Evolutionary conservation across 345 rosid species (phyloP).

Genomic region (Aquilaria sinensis): DNA sequence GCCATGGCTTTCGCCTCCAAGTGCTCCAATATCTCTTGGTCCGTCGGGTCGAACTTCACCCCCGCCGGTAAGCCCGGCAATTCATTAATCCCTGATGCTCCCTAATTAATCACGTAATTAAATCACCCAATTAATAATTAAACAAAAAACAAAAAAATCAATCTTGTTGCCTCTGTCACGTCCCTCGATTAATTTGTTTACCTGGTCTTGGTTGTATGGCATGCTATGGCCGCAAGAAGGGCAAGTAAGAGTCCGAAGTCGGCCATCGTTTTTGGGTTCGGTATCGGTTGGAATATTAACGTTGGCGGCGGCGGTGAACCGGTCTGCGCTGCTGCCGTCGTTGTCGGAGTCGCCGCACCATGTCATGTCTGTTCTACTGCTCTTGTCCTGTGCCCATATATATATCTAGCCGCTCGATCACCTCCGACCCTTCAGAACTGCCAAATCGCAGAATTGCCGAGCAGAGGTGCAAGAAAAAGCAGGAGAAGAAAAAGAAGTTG

Average conservation of each 20-base stretch:
- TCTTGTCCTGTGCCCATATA: slow-evolving; percentile 19
- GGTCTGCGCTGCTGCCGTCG: slow-evolving; percentile 22
- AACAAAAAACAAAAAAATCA: not conserved
- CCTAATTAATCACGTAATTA: slow-evolving; percentile 18
- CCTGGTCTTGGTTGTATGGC: slow-evolving; percentile 54
- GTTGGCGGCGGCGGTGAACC: slow-evolving; percentile 7
- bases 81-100: slow-evolving; percentile 51
- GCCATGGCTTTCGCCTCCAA: slow-evolving; percentile 68
- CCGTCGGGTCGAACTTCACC: slow-evolving; percentile 90
- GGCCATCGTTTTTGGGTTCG: slow-evolving; percentile 17
- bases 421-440: too few relatives aligned
- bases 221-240: slow-evolving; percentile 76
- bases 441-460: not conserved
- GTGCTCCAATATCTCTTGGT: slow-evolving; percentile 85
- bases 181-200: slow-evolving; percentile 5
- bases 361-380: slow-evolving; percentile 31
- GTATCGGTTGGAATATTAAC: not conserved
- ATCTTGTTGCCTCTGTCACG: too few relatives aligned
- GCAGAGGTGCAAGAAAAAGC: slow-evolving; percentile 3
- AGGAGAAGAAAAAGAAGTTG: not conserved
- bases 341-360: slow-evolving; percentile 53
- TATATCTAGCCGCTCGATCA: not conserved
- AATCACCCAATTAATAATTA: not conserved
- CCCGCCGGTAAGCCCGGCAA: slow-evolving; percentile 91
- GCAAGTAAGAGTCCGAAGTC: slow-evolving; percentile 29